These are phyloP conservation scores for Arabidopsis suecica DNA, from an alignment of 345 rosid species.

Conservation along the genomic window DNA sequence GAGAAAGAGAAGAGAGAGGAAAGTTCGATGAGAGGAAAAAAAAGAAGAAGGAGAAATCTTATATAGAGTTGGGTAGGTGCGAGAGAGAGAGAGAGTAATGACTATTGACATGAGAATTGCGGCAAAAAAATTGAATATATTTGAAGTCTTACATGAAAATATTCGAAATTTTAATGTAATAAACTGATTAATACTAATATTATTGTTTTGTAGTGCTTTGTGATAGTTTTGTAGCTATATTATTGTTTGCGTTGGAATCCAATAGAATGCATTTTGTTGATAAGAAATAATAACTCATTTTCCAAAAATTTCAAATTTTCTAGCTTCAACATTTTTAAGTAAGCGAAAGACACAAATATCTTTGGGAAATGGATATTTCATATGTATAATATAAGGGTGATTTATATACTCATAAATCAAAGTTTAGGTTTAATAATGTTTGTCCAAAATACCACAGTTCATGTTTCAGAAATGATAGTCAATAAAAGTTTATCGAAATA, in stretches of 20 bases:
- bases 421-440: neutral
- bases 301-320: neutral
- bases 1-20: conserved; percentile 14
- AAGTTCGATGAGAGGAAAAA: conserved; percentile 35
- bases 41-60: conserved; percentile 27
- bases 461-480: neutral
- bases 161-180: neutral
- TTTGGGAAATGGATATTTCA: no score
- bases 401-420: neutral
- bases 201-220: neutral
- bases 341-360: no score
- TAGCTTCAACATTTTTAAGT: no score
- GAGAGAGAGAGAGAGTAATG: neutral
- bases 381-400: no score
- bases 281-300: neutral
- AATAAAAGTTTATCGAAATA: no score
- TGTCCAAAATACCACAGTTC: neutral
- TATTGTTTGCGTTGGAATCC: no score
- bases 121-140: conserved; percentile 1
- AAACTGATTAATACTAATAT: no score
- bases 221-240: neutral
- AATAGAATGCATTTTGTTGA: neutral
- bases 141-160: neutral
- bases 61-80: conserved; percentile 45
- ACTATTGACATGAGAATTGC: conserved; percentile 4